Conservation (phyloP, 495 filamentous ascomycete genomes). For the Aspergillus panamensis region DNA sequence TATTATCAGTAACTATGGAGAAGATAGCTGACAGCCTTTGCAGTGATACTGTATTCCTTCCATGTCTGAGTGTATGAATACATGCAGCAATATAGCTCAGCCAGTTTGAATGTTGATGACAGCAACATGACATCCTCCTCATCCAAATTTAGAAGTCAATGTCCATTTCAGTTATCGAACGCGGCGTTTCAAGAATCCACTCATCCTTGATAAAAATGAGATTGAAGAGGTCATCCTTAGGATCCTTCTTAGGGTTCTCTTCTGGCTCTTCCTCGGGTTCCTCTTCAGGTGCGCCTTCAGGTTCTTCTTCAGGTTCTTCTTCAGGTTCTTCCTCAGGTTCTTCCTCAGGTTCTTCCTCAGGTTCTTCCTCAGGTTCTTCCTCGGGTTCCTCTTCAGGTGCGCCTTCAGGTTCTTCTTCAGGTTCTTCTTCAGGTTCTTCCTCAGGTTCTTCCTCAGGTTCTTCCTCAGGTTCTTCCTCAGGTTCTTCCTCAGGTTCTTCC, state of each 20-base stretch:
- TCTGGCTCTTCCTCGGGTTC: not conserved
- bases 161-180: slow-evolving; percentile 1
- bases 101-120: not conserved
- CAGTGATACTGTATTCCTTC: not conserved
- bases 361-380: not conserved
- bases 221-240: not conserved
- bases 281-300: not conserved
- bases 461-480: not conserved
- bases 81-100: not conserved
- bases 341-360: not conserved
- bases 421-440: not conserved
- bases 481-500: not conserved
- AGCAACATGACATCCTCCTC: not conserved
- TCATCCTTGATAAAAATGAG: not conserved
- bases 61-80: not conserved
- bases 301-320: not conserved
- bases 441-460: not conserved
- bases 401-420: not conserved
- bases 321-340: not conserved
- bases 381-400: not conserved
- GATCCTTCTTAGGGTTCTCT: not conserved
- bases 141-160: slow-evolving; percentile 1
- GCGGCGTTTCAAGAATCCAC: not conserved
- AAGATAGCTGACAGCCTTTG: slow-evolving; percentile 1
- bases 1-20: not conserved